phyloP scores from a whole-genome alignment of 495 filamentous ascomycete genomes.

The Wilcoxina mikolae region DNA sequence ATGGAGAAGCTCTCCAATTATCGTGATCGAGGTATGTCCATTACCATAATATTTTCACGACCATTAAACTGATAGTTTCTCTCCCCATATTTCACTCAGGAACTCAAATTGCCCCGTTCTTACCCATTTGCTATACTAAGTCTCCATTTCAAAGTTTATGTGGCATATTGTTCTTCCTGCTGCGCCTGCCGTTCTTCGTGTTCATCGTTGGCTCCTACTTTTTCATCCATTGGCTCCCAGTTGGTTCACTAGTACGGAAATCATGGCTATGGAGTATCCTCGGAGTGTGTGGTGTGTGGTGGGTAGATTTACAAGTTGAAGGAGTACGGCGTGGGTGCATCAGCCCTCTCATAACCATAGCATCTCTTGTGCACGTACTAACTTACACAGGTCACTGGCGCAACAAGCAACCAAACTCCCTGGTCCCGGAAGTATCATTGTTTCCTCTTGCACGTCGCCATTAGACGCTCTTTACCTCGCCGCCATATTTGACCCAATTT shows the following conservation, averaged over 20 bases:
- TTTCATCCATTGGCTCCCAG: constrained; percentile 69
- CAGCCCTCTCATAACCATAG: not conserved
- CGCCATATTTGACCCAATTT: constrained; percentile 79
- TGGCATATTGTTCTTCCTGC: constrained; percentile 55
- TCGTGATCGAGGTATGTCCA: constrained; percentile 65
- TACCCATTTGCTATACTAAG: constrained; percentile 53
- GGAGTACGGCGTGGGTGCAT: constrained; percentile 71
- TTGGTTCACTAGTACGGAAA: constrained; percentile 67
- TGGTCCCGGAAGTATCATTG: constrained; percentile 57
- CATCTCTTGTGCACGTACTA: not conserved
- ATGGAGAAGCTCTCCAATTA: constrained; percentile 99
- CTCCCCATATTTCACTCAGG: constrained; percentile 43
- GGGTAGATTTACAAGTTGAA: constrained; percentile 92
- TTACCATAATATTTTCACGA: not conserved
- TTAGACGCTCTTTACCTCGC: constrained; percentile 92
- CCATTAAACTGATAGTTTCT: not conserved
- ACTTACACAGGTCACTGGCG: constrained; percentile 36
- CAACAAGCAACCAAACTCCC: constrained; percentile 52
- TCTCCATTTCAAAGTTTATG: constrained; percentile 46
- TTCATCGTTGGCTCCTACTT: constrained; percentile 55
- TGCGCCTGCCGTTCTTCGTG: constrained; percentile 69
- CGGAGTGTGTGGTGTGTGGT: constrained; percentile 82
- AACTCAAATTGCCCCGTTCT: constrained; percentile 90
- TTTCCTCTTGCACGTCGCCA: constrained; percentile 77
- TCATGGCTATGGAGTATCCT: constrained; percentile 74